Percentiles rank a stretch among this genome's conserved stretches.
phyloP scores from a whole-genome alignment of 2,329 filamentous ascomycete genomes.

The Fusarium bulbicola region DNA sequence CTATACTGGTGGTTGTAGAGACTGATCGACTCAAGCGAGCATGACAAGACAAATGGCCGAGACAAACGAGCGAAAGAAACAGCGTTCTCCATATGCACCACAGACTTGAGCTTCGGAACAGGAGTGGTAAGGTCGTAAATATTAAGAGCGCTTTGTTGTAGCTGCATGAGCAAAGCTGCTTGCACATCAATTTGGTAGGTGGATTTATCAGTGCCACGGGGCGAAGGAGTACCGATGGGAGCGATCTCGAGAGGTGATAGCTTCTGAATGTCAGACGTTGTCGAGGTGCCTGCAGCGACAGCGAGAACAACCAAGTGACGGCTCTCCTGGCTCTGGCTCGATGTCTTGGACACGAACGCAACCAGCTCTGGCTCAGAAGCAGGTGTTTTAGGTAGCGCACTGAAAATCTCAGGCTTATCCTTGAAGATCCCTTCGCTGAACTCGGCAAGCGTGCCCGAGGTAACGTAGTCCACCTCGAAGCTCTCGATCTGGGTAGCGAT shows the following conservation, averaged over 20 bases:
- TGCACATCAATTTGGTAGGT: slow-evolving; percentile 68
- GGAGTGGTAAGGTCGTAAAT: slow-evolving; percentile 72
- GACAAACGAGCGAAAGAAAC: slow-evolving; percentile 74
- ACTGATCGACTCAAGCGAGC: slow-evolving; percentile 64
- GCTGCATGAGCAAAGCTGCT: slow-evolving; percentile 70
- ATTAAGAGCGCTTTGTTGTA: slow-evolving; percentile 62
- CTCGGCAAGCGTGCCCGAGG: slow-evolving; percentile 57
- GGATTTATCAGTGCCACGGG: slow-evolving; percentile 20
- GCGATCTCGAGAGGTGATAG: slow-evolving; percentile 53
- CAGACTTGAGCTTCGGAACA: slow-evolving; percentile 68
- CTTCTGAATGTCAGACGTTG: slow-evolving; percentile 45
- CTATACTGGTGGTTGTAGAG: slow-evolving; percentile 77
- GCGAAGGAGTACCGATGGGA: slow-evolving; percentile 45
- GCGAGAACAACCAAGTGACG: slow-evolving; percentile 49
- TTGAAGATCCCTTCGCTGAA: slow-evolving; percentile 65
- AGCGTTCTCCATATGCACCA: slow-evolving; percentile 60
- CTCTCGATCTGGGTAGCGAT: slow-evolving; percentile 45
- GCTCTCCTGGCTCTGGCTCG: slow-evolving; percentile 42
- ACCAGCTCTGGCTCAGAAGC: slow-evolving; percentile 62
- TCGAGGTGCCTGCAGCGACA: slow-evolving; percentile 38
- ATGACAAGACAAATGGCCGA: slow-evolving; percentile 70
- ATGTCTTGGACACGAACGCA: slow-evolving; percentile 57
- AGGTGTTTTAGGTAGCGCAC: slow-evolving; percentile 59
- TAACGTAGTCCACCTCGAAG: slow-evolving; percentile 61
- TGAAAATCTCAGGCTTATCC: slow-evolving; percentile 61